Evolutionary conservation across 805 yeast species (phyloP).

Genomic region (Grigorovia yakushimaensis): DNA sequence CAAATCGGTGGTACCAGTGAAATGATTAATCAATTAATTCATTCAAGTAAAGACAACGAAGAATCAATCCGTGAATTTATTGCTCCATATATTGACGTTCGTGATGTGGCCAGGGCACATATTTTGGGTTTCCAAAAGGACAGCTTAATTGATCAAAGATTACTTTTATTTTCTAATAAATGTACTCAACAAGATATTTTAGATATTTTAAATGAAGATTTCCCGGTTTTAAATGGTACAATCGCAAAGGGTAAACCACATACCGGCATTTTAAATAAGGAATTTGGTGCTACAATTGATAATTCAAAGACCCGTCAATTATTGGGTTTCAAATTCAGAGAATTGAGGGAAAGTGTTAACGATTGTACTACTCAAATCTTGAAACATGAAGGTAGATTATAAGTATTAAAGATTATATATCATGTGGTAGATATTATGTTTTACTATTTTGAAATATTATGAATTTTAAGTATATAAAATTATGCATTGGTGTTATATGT

Average conservation of each 20-base stretch:
- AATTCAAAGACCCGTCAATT: slow-evolving; percentile 14
- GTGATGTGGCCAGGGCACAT: slow-evolving; percentile 56
- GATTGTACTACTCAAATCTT: slow-evolving; percentile 22
- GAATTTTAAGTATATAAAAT: neutral
- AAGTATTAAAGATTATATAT: neutral
- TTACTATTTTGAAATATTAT: neutral
- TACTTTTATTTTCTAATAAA: slow-evolving; percentile 19
- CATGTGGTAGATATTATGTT: no score
- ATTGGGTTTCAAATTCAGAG: slow-evolving; percentile 16
- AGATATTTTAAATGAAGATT: slow-evolving; percentile 27
- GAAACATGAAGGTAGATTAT: slow-evolving; percentile 8
- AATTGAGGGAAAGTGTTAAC: slow-evolving; percentile 12
- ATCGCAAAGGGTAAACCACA: slow-evolving; percentile 34
- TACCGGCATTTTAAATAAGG: slow-evolving; percentile 1
- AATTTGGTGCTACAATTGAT: slow-evolving; percentile 7
- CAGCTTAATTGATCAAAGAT: slow-evolving; percentile 27
- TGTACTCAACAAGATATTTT: slow-evolving; percentile 23
- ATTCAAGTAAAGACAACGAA: slow-evolving; percentile 16
- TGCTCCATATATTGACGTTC: slow-evolving; percentile 39
- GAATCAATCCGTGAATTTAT: neutral
- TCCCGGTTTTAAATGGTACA: slow-evolving; percentile 37
- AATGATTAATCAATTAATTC: slow-evolving; percentile 24
- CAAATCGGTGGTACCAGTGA: slow-evolving; percentile 43
- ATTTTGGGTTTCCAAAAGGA: slow-evolving; percentile 36
- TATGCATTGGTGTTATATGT: neutral